These are phyloP conservation scores for Cryphonectria parasitica DNA, from an alignment of 2,329 filamentous ascomycete species.

Conservation along the genomic window DNA sequence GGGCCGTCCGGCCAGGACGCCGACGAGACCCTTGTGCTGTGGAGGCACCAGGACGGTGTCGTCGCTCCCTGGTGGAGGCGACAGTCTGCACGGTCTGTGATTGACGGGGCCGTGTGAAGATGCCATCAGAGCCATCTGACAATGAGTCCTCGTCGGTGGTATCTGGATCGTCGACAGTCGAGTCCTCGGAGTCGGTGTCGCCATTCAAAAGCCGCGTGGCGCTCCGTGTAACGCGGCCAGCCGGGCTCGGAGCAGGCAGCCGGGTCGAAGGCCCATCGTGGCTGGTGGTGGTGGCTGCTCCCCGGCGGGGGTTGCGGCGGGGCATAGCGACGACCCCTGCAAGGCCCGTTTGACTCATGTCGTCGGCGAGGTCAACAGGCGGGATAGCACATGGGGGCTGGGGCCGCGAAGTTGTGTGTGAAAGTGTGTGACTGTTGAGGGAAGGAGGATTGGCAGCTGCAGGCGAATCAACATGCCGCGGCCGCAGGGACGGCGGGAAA, in stretches of 20 bases:
- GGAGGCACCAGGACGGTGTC: conserved; percentile 2
- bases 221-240: conserved; percentile 28
- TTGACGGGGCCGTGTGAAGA: conserved; percentile 16
- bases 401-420: background rate
- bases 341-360: conserved; percentile 27
- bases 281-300: conserved; percentile 18
- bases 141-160: conserved; percentile 1
- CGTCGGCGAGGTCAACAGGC: conserved; percentile 13
- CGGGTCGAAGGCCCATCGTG: conserved; percentile 17
- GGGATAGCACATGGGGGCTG: conserved; percentile 1
- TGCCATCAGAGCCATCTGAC: conserved; percentile 5
- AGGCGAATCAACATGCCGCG: conserved; percentile 4
- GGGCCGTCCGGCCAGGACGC: background rate
- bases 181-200: conserved; percentile 7
- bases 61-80: conserved; percentile 22
- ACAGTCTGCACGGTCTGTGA: conserved; percentile 22
- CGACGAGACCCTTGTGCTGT: conserved; percentile 13
- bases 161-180: background rate
- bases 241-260: conserved; percentile 20
- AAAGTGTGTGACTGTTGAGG: background rate
- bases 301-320: conserved; percentile 28
- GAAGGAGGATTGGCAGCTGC: background rate
- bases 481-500: background rate
- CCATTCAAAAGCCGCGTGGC: conserved; percentile 18
- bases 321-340: conserved; percentile 23